A percentile compares a stretch with the other conserved stretches of the same genome.
These are phyloP conservation scores for Rhodomyrtus psidioides DNA, from an alignment of 441 rosid genomes.

Conservation along the genomic window DNA sequence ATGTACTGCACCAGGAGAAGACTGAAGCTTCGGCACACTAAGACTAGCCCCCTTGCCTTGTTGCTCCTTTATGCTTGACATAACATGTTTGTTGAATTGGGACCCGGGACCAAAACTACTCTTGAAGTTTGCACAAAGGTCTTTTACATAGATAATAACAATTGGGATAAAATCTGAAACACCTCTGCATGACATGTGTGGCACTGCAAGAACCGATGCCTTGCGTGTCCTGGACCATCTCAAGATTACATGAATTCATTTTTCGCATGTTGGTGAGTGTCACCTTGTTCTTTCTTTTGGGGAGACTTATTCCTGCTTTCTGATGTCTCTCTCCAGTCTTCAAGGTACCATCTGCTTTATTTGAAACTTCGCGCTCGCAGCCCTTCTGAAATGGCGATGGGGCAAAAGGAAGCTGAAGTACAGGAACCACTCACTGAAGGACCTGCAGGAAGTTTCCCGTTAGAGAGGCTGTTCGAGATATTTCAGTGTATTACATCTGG, in stretches of 20 bases:
- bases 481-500: slow-evolving; percentile 73
- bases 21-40: too few species aligned
- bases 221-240: background rate
- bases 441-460: slow-evolving; percentile 83
- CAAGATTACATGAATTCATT: background rate
- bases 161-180: background rate
- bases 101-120: background rate
- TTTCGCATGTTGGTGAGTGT: background rate
- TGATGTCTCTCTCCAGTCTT: background rate
- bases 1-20: too few species aligned
- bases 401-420: slow-evolving; percentile 70
- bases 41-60: too few species aligned
- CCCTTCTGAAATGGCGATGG: slow-evolving; percentile 57
- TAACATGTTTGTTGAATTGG: background rate
- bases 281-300: background rate
- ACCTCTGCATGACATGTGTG: background rate
- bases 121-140: background rate
- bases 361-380: slow-evolving; percentile 10
- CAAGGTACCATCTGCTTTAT: background rate
- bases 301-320: background rate
- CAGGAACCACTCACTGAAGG: slow-evolving; percentile 77
- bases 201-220: background rate
- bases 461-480: slow-evolving; percentile 81
- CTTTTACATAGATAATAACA: background rate
- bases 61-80: background rate